These are phyloP conservation scores for Fragilaria radians DNA, from an alignment of 108 stramenopile species.

Conservation along the genomic window DNA sequence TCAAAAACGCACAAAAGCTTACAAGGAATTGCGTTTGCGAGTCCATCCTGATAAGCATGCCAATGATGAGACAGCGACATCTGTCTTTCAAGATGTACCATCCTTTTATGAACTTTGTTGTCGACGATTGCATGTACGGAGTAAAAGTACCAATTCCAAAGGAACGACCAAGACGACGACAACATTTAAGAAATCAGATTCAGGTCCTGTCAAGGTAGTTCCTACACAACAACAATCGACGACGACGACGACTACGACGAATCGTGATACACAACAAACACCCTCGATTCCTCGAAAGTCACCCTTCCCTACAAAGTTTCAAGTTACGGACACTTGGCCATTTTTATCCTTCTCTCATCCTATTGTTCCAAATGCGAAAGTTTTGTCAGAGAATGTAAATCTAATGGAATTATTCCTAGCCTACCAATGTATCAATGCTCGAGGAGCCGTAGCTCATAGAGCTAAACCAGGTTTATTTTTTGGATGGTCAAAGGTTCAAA, in stretches of 20 bases:
- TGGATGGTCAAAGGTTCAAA: slow-evolving; percentile 1
- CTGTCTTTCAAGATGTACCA: slow-evolving; percentile 4
- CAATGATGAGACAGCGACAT: background rate
- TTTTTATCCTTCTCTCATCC: background rate
- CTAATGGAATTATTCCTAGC: background rate
- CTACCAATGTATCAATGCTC: slow-evolving; percentile 11
- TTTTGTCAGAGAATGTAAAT: background rate
- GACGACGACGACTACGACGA: background rate
- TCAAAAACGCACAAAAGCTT: background rate
- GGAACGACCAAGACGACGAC: too few species aligned
- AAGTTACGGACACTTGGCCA: background rate
- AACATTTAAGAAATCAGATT: too few species aligned
- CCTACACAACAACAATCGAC: too few species aligned
- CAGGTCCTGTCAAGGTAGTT: too few species aligned
- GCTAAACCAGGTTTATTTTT: background rate
- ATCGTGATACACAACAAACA: background rate
- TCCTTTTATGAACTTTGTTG: slow-evolving; percentile 2
- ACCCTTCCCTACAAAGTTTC: background rate
- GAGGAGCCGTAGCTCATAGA: slow-evolving; percentile 13
- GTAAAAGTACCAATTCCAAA: too few species aligned
- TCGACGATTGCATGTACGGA: background rate
- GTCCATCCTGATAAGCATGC: slow-evolving; percentile 8
- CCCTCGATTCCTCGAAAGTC: background rate
- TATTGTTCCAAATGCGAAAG: background rate
- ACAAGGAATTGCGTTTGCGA: background rate